phyloP scores from a whole-genome alignment of 202 grass and related monocot species.

The Tripidium arundinaceum region DNA sequence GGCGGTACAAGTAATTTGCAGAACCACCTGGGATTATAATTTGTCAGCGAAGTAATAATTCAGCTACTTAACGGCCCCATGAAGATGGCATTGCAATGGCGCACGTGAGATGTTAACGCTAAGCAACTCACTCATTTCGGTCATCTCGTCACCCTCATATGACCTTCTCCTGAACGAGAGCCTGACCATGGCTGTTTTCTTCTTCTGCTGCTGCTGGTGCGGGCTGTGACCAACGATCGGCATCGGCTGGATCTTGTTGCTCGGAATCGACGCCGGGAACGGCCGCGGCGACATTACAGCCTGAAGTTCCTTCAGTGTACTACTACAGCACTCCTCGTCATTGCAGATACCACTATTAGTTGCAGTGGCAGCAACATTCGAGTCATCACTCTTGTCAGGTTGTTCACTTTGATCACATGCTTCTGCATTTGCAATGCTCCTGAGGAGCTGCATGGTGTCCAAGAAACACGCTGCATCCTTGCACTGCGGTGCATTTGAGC shows the following conservation, averaged over 20 bases:
- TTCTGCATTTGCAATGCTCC: conserved; percentile 43
- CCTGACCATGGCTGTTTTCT: conserved; percentile 77
- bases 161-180: conserved; percentile 80
- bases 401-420: conserved; percentile 14
- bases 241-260: conserved; percentile 71
- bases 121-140: conserved; percentile 75
- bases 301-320: conserved; percentile 26
- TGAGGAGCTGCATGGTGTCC: conserved; percentile 35
- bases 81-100: not conserved
- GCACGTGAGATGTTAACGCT: not conserved
- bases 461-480: conserved; percentile 22
- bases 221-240: conserved; percentile 44
- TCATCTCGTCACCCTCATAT: conserved; percentile 86
- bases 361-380: not conserved
- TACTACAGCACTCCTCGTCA: conserved; percentile 5
- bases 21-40: conserved; percentile 49
- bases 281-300: conserved; percentile 28
- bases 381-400: not conserved
- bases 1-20: conserved; percentile 67
- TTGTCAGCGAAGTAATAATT: not conserved
- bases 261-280: conserved; percentile 38
- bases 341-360: too few relatives aligned
- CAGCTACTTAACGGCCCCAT: not conserved
- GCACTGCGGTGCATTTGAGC: not conserved
- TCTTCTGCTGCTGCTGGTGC: conserved; percentile 52